A percentile compares a stretch with the other conserved stretches of the same genome.
phyloP scores from a whole-genome alignment of 1,284 basidiomycete species.

The Leccinum pachyderme region DNA sequence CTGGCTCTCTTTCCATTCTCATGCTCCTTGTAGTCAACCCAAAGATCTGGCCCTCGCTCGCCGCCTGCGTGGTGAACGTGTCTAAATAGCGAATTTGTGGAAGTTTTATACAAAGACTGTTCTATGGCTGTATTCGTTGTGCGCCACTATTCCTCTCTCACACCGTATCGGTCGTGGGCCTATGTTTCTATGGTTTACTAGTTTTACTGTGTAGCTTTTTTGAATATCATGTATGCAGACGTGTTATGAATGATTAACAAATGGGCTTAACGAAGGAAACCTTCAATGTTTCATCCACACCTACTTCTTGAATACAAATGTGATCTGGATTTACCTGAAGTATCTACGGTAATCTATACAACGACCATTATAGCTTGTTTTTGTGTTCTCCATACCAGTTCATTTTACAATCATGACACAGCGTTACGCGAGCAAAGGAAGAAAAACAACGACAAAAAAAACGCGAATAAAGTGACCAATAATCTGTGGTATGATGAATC shows the following conservation, averaged over 20 bases:
- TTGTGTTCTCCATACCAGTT: neutral
- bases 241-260: neutral
- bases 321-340: neutral
- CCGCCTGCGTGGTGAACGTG: constrained; percentile 29
- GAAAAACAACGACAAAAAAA: neutral
- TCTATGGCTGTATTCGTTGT: neutral
- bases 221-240: neutral
- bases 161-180: constrained; percentile 1
- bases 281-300: neutral
- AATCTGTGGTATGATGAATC: constrained; percentile 18
- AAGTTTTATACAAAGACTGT: neutral
- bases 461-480: constrained; percentile 29
- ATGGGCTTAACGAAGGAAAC: neutral
- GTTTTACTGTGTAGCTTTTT: neutral
- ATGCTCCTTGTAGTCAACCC: constrained; percentile 28
- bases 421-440: neutral
- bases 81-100: constrained; percentile 2
- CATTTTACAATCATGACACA: neutral
- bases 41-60: constrained; percentile 60
- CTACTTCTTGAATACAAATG: neutral
- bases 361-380: neutral
- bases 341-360: neutral
- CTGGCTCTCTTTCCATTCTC: constrained; percentile 3
- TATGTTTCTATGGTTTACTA: neutral
- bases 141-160: neutral